Percentiles rank a stretch among this genome's conserved stretches.
Conservation (phyloP, 805 yeast species). For the Spathaspora girioi region DNA sequence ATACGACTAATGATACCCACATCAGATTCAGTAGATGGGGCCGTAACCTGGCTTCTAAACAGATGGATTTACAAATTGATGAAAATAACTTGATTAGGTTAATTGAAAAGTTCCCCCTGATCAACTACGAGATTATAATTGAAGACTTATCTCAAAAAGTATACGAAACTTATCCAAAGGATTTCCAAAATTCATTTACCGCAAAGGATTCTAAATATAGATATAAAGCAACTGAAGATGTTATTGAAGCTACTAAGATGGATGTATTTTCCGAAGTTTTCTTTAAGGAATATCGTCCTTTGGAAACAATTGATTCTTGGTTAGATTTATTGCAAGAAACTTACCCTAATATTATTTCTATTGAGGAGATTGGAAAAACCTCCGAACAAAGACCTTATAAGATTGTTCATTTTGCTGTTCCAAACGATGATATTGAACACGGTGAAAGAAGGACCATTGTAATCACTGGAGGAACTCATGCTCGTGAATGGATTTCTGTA, state of each 20-base stretch:
- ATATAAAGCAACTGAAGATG: constrained; percentile 12
- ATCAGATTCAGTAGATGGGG: constrained; percentile 45
- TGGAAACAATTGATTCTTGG: constrained; percentile 72
- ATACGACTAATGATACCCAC: constrained; percentile 4
- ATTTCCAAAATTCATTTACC: not conserved
- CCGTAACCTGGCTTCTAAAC: constrained; percentile 11
- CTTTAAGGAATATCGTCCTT: constrained; percentile 65
- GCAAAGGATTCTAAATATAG: constrained; percentile 7
- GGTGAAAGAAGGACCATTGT: constrained; percentile 58
- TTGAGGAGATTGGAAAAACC: constrained; percentile 72
- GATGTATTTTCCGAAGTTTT: constrained; percentile 46
- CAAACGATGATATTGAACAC: constrained; percentile 37
- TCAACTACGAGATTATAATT: constrained; percentile 42
- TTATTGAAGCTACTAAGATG: constrained; percentile 11
- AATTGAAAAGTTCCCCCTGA: constrained; percentile 15
- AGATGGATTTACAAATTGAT: constrained; percentile 18
- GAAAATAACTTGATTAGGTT: constrained; percentile 18
- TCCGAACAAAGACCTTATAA: constrained; percentile 69
- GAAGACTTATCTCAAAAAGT: constrained; percentile 56
- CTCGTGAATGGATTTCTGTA: constrained; percentile 85
- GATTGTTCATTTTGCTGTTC: constrained; percentile 57
- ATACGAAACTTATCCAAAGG: constrained; percentile 50
- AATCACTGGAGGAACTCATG: constrained; percentile 82
- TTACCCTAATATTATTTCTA: constrained; percentile 58
- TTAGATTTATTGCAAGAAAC: constrained; percentile 55